Conservation (phyloP, 2,329 filamentous ascomycete genomes). For the Microdochium paspali region DNA sequence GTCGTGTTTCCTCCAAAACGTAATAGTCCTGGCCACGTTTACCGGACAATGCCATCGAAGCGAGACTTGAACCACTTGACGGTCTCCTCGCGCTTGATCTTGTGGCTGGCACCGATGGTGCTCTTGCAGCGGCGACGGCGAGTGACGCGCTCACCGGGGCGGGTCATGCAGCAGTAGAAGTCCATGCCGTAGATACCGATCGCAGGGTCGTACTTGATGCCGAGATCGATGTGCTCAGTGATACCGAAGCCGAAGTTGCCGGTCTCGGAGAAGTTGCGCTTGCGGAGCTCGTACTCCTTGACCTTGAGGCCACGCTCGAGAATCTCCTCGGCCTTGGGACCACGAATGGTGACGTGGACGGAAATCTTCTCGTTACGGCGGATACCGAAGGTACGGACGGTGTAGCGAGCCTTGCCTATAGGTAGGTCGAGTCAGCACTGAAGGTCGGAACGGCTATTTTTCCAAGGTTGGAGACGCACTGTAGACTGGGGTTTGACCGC, state of each 20-base stretch:
- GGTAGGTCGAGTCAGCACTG: neutral
- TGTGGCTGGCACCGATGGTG: constrained; percentile 79
- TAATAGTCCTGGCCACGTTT: constrained; percentile 37
- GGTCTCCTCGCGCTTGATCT: constrained; percentile 90
- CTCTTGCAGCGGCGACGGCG: constrained; percentile 87
- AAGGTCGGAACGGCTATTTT: constrained; percentile 4
- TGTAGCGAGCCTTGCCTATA: constrained; percentile 97
- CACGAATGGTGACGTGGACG: constrained; percentile 98
- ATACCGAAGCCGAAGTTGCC: constrained; percentile 99
- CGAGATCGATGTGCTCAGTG: constrained; percentile 99
- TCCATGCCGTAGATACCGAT: constrained; percentile 99
- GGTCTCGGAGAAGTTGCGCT: constrained; percentile 99
- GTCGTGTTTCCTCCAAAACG: constrained; percentile 9
- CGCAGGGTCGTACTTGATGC: constrained; percentile 98
- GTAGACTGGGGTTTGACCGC: constrained; percentile 99
- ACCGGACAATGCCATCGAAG: constrained; percentile 98
- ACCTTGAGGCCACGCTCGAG: constrained; percentile 99
- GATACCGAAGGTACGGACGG: constrained; percentile 99
- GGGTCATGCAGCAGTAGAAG: constrained; percentile 99
- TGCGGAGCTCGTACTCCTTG: constrained; percentile 99
- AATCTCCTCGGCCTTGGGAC: constrained; percentile 98
- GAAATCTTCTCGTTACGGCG: constrained; percentile 99
- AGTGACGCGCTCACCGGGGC: constrained; percentile 94
- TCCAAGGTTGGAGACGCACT: constrained; percentile 47
- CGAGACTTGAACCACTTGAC: constrained; percentile 89